These are phyloP conservation scores for Dictyostelium purpureum DNA, from an alignment of 78 protist species.

Conservation along the genomic window DNA sequence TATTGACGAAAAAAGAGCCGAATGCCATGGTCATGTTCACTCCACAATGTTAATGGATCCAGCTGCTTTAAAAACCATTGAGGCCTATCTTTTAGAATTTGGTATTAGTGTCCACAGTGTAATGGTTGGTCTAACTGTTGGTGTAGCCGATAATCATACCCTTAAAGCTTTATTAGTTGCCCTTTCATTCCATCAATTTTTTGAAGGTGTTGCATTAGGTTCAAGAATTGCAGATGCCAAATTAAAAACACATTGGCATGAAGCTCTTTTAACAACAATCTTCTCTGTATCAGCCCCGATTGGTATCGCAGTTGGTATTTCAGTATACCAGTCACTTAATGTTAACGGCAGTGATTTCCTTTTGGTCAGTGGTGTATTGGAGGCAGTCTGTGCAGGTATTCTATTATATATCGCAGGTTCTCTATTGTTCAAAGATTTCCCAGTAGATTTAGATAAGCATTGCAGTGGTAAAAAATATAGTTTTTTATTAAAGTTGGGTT, in stretches of 20 bases:
- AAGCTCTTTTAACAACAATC: slow-evolving; percentile 2
- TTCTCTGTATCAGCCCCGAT: slow-evolving; percentile 75
- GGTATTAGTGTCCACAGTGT: slow-evolving; percentile 75
- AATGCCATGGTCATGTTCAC: slow-evolving; percentile 12
- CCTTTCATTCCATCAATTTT: slow-evolving; percentile 74
- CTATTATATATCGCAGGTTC: slow-evolving; percentile 31
- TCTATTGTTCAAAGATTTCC: slow-evolving; percentile 32
- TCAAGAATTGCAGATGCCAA: slow-evolving; percentile 38
- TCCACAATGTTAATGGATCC: slow-evolving; percentile 10
- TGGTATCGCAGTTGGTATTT: slow-evolving; percentile 80
- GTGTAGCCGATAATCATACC: slow-evolving; percentile 11
- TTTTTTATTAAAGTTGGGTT: background rate
- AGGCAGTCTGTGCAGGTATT: slow-evolving; percentile 64
- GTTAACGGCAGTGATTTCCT: slow-evolving; percentile 1
- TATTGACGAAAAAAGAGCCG: background rate
- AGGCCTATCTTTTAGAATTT: slow-evolving; percentile 54
- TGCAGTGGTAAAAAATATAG: slow-evolving; percentile 32
- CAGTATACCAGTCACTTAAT: background rate
- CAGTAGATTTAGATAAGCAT: slow-evolving; percentile 19
- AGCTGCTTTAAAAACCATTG: slow-evolving; percentile 1
- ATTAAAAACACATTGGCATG: background rate
- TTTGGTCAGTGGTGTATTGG: slow-evolving; percentile 47
- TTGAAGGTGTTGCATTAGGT: slow-evolving; percentile 81
- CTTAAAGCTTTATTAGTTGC: slow-evolving; percentile 56
- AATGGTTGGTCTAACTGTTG: slow-evolving; percentile 68